These are phyloP conservation scores for Termitomyces titanicus DNA, from an alignment of 768 basidiomycete genomes.

Conservation along the genomic window DNA sequence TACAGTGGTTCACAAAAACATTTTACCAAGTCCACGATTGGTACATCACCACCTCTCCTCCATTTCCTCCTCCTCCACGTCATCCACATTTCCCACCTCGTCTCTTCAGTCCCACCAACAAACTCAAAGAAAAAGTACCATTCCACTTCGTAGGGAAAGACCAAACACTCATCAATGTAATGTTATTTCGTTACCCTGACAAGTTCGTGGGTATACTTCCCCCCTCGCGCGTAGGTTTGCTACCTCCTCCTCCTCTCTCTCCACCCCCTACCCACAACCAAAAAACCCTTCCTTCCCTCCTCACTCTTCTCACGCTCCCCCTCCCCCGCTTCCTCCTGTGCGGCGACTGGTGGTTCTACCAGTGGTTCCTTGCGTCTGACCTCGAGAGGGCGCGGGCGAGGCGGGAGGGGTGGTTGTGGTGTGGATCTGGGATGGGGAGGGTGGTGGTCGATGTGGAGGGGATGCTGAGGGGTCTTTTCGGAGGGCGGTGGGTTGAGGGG, in stretches of 20 bases:
- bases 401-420: constrained; percentile 13
- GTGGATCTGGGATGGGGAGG: constrained; percentile 13
- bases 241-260: not conserved
- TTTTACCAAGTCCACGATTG: constrained; percentile 51
- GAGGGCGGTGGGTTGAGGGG: constrained; percentile 12
- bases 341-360: constrained; percentile 48
- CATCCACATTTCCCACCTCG: constrained; percentile 36
- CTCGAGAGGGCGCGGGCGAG: constrained; percentile 16
- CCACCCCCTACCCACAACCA: too few species aligned
- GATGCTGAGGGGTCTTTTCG: constrained; percentile 15
- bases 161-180: constrained; percentile 48
- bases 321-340: constrained; percentile 22
- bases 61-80: not conserved
- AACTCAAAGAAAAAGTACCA: not conserved
- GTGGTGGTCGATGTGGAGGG: constrained; percentile 6
- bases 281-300: not conserved
- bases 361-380: constrained; percentile 40
- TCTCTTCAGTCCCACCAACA: constrained; percentile 16
- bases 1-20: constrained; percentile 40
- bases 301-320: not conserved
- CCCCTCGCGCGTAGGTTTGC: constrained; percentile 14
- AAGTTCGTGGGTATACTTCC: constrained; percentile 37
- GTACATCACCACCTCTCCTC: constrained; percentile 38
- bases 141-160: constrained; percentile 53
- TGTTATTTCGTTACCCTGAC: constrained; percentile 41